phyloP scores from a whole-genome alignment of 75 land plant species.

The Selaginella tamariscina region DNA sequence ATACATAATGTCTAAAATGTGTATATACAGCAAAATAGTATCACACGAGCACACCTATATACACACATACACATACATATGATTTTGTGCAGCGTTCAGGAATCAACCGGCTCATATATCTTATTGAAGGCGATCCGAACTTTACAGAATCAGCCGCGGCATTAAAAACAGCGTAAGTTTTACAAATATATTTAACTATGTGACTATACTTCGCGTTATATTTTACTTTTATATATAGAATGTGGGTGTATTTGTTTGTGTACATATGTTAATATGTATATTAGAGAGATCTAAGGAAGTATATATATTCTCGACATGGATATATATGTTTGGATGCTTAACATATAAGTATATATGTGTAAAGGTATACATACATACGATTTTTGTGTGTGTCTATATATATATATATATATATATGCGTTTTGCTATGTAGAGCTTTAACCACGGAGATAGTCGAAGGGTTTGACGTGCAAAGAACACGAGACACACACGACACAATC shows the following conservation, averaged over 20 bases:
- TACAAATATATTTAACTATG: slow-evolving; percentile 1
- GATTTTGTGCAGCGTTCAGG: slow-evolving; percentile 55
- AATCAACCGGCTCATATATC: slow-evolving; percentile 61
- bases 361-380: no score
- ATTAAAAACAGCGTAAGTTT: slow-evolving; percentile 82
- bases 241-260: no score
- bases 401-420: not conserved
- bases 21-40: no score
- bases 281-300: no score
- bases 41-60: no score
- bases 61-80: no score
- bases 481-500: slow-evolving; percentile 53
- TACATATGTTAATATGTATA: no score
- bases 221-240: not conserved
- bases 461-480: slow-evolving; percentile 88
- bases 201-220: not conserved
- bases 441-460: slow-evolving; percentile 93
- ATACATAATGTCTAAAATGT: no score
- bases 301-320: no score
- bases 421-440: slow-evolving; percentile 44
- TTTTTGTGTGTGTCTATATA: not conserved
- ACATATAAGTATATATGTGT: no score
- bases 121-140: slow-evolving; percentile 89
- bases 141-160: slow-evolving; percentile 65
- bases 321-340: no score